A percentile compares a stretch with the other conserved stretches of the same genome.
phyloP scores from a whole-genome alignment of 2,329 filamentous ascomycete species.

The Leptoxyphium fumago region DNA sequence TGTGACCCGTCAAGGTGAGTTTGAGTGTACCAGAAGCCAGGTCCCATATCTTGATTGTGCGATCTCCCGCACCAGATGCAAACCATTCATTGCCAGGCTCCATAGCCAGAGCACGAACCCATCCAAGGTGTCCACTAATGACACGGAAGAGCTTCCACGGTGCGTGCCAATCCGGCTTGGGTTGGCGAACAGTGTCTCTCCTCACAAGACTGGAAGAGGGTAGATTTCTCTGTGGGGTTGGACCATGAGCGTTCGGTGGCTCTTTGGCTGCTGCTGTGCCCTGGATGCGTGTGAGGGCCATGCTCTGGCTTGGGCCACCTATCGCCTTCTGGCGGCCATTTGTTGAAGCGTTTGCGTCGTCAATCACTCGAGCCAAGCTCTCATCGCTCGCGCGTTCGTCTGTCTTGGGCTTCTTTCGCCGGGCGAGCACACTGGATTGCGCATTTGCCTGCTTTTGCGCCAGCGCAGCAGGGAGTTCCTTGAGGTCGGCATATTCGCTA shows the following conservation, averaged over 20 bases:
- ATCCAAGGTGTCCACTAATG: slow-evolving; percentile 89
- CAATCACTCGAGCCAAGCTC: slow-evolving; percentile 53
- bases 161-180: slow-evolving; percentile 86
- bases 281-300: slow-evolving; percentile 41
- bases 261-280: slow-evolving; percentile 25
- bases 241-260: slow-evolving; percentile 42
- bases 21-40: slow-evolving; percentile 72
- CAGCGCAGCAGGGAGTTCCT: slow-evolving; percentile 61
- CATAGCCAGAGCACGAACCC: slow-evolving; percentile 79
- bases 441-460: slow-evolving; percentile 63
- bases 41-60: slow-evolving; percentile 99
- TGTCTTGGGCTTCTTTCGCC: slow-evolving; percentile 47
- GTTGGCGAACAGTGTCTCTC: slow-evolving; percentile 48
- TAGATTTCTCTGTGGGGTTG: slow-evolving; percentile 35
- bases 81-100: slow-evolving; percentile 98
- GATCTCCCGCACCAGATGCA: slow-evolving; percentile 82
- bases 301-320: slow-evolving; percentile 32
- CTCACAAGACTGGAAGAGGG: slow-evolving; percentile 45
- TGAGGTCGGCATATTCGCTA: slow-evolving; percentile 64
- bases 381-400: slow-evolving; percentile 35
- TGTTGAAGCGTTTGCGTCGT: slow-evolving; percentile 40
- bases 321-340: slow-evolving; percentile 28
- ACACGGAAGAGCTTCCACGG: slow-evolving; percentile 98
- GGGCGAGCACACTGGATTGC: slow-evolving; percentile 39
- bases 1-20: slow-evolving; percentile 83